Evolutionary conservation across 805 yeast genomes (phyloP).

Genomic region (Teunomyces aglyptinius): DNA sequence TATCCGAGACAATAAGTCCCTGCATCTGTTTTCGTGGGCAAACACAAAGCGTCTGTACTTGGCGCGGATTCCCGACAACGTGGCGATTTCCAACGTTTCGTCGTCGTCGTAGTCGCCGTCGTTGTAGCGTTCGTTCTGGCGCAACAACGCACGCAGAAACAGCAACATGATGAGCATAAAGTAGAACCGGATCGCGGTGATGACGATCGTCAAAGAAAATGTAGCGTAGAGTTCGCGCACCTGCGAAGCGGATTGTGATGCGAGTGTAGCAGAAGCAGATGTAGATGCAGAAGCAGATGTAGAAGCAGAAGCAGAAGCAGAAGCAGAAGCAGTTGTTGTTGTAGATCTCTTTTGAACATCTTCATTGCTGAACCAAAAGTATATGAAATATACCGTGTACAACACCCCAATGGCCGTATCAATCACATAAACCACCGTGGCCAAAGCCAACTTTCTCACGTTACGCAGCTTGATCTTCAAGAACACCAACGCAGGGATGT

Average conservation of each 20-base stretch:
- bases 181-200: constrained; percentile 53
- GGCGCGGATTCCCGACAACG: constrained; percentile 15
- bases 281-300: constrained; percentile 16
- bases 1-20: constrained; percentile 23
- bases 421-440: constrained; percentile 57
- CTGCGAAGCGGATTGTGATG: constrained; percentile 64
- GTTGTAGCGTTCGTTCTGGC: constrained; percentile 27
- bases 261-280: constrained; percentile 13
- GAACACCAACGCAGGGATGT: constrained; percentile 53
- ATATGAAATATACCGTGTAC: constrained; percentile 72
- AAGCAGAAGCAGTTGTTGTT: constrained; percentile 21
- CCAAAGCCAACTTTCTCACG: constrained; percentile 59
- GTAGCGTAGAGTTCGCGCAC: constrained; percentile 55
- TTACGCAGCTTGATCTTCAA: constrained; percentile 46
- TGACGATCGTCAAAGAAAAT: constrained; percentile 45
- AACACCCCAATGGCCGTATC: constrained; percentile 69
- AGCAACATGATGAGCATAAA: constrained; percentile 58
- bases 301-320: constrained; percentile 47
- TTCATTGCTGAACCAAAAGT: constrained; percentile 66
- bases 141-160: constrained; percentile 56
- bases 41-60: constrained; percentile 20
- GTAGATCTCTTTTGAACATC: constrained; percentile 24
- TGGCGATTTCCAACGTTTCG: constrained; percentile 14
- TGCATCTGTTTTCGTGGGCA: constrained; percentile 33
- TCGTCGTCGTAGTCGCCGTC: constrained; percentile 25